Conservation (phyloP, 805 yeast genomes). For the Wilhelminamyces savonicus region DNA sequence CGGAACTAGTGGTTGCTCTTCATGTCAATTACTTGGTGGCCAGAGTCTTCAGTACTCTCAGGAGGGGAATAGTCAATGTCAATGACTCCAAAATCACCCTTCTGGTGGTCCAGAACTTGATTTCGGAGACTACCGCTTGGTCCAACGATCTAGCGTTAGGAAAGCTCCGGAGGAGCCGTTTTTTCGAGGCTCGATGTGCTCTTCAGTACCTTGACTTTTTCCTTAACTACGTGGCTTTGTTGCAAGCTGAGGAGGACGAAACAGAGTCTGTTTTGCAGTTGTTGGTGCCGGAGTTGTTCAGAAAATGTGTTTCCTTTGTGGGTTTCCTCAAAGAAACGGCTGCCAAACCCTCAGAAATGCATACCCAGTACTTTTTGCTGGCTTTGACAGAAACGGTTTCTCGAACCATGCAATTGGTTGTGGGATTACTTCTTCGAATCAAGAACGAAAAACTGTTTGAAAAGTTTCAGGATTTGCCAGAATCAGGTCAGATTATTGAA, state of each 20-base stretch:
- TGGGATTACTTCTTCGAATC: slow-evolving; percentile 27
- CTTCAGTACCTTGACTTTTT: slow-evolving; percentile 24
- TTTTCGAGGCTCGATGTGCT: slow-evolving; percentile 8
- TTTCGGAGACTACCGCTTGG: slow-evolving; percentile 20
- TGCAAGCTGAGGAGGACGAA: slow-evolving; percentile 30
- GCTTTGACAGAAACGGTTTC: slow-evolving; percentile 23
- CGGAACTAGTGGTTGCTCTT: slow-evolving; percentile 12
- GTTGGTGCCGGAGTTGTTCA: slow-evolving; percentile 12
- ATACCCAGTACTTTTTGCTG: slow-evolving; percentile 16
- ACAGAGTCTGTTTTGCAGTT: slow-evolving; percentile 7
- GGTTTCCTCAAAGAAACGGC: slow-evolving; percentile 5
- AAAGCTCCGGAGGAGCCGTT: slow-evolving; percentile 5
- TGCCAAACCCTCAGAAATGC: slow-evolving; percentile 2
- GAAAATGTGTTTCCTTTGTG: slow-evolving; percentile 9
- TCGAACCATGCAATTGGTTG: slow-evolving; percentile 23
- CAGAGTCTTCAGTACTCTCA: slow-evolving; percentile 13
- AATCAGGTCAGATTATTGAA: no score
- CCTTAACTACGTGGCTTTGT: slow-evolving; percentile 20
- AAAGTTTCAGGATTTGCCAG: no score
- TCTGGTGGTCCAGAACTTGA: slow-evolving; percentile 14
- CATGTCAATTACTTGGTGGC: slow-evolving; percentile 25
- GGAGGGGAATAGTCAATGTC: slow-evolving; percentile 13
- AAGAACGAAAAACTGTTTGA: slow-evolving; percentile 1
- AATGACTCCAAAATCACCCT: slow-evolving; percentile 14
- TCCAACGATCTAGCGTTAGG: slow-evolving; percentile 11